A percentile compares a stretch with the other conserved stretches of the same genome.
Evolutionary conservation across 495 filamentous ascomycete species (phyloP).

Genomic region (Glutinoglossum americanum): DNA sequence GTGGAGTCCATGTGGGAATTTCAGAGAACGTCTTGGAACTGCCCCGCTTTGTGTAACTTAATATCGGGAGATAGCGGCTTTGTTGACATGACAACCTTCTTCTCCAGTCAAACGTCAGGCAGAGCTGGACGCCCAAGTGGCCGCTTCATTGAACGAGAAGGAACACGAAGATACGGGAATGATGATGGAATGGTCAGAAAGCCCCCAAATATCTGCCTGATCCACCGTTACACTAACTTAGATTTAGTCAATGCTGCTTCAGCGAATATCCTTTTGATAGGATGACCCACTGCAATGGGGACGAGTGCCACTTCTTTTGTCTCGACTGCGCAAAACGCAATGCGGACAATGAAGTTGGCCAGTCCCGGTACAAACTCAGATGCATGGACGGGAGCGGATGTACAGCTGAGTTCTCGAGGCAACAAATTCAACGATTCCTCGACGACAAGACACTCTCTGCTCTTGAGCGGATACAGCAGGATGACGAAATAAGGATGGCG

Average conservation of each 20-base stretch:
- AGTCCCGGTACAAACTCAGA: slow-evolving; percentile 33
- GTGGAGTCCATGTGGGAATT: background rate
- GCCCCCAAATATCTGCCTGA: slow-evolving; percentile 5
- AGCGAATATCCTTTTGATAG: slow-evolving; percentile 39
- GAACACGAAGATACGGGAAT: slow-evolving; percentile 19
- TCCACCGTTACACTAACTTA: background rate
- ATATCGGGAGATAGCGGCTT: background rate
- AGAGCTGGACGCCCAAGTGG: slow-evolving; percentile 23
- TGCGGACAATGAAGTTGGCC: slow-evolving; percentile 46
- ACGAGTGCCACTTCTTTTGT: slow-evolving; percentile 45
- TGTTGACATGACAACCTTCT: slow-evolving; percentile 3
- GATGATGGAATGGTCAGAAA: slow-evolving; percentile 27
- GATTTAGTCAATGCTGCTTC: slow-evolving; percentile 39
- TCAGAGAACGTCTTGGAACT: background rate
- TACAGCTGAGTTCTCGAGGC: slow-evolving; percentile 24
- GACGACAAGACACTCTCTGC: slow-evolving; percentile 30
- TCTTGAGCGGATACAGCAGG: slow-evolving; percentile 47
- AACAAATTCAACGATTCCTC: slow-evolving; percentile 32
- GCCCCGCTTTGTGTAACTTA: background rate
- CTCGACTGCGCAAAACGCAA: slow-evolving; percentile 35
- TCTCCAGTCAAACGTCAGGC: slow-evolving; percentile 7
- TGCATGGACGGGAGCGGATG: slow-evolving; percentile 33
- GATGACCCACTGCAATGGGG: slow-evolving; percentile 42
- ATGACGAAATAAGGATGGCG: slow-evolving; percentile 40
- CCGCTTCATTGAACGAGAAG: slow-evolving; percentile 22